Percentiles rank a stretch among this genome's conserved stretches.
Conservation (phyloP, 2,329 filamentous ascomycete genomes). For the Diplodia mutila region DNA sequence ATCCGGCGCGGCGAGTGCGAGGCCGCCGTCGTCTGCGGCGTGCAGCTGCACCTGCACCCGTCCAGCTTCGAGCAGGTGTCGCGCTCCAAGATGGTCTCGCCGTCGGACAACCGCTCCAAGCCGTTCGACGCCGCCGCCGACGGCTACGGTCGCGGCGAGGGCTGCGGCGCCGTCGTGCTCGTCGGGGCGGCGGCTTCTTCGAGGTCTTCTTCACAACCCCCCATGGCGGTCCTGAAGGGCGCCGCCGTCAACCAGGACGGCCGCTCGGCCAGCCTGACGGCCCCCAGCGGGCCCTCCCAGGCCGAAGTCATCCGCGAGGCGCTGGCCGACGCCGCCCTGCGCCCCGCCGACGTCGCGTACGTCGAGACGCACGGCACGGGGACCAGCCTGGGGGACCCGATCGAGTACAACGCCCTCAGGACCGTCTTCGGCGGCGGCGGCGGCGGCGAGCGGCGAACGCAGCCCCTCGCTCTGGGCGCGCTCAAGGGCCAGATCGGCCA, state of each 20-base stretch:
- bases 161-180: constrained; percentile 59
- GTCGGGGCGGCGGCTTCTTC: constrained; percentile 62
- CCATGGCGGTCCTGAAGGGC: constrained; percentile 18
- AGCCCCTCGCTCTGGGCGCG: constrained; percentile 34
- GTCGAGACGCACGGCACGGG: constrained; percentile 57
- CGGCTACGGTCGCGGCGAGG: constrained; percentile 62
- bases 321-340: constrained; percentile 44
- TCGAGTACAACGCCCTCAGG: constrained; percentile 42
- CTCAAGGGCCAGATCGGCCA: constrained; percentile 38
- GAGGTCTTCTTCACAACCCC: too few relatives aligned
- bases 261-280: constrained; percentile 59
- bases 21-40: constrained; percentile 24
- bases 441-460: constrained; percentile 33
- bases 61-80: constrained; percentile 30
- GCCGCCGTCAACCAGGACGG: constrained; percentile 57
- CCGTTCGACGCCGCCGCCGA: constrained; percentile 58
- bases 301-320: constrained; percentile 38
- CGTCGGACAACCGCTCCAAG: constrained; percentile 37
- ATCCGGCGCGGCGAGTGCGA: constrained; percentile 25
- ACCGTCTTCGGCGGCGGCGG: constrained; percentile 29
- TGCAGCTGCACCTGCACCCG: constrained; percentile 33
- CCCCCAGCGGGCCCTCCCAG: constrained; percentile 59
- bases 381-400: constrained; percentile 55
- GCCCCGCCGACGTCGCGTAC: constrained; percentile 24
- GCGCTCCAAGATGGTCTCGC: constrained; percentile 34